A percentile compares a stretch with the other conserved stretches of the same genome.
These are phyloP conservation scores for Elasticomyces elasticus DNA, from an alignment of 495 filamentous ascomycete genomes.

Conservation along the genomic window DNA sequence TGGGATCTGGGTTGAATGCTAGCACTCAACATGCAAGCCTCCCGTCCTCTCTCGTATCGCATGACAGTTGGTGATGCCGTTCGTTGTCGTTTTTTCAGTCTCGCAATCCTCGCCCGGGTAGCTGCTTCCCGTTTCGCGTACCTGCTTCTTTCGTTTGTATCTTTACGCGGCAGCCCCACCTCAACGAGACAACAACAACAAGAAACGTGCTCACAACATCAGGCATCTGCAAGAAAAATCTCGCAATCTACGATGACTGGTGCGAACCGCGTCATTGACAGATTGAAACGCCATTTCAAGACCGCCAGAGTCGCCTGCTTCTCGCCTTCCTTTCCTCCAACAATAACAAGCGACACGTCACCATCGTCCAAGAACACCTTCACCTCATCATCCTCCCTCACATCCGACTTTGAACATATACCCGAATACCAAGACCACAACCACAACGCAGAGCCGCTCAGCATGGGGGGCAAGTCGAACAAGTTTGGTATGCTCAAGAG, in stretches of 20 bases:
- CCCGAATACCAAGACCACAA: not conserved
- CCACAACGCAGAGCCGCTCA: not conserved
- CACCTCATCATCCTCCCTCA: not conserved
- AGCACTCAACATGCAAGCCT: not conserved
- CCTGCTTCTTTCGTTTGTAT: not conserved
- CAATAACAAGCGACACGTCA: too few relatives aligned
- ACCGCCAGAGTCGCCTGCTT: not conserved
- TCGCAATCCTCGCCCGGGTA: not conserved
- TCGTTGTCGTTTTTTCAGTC: not conserved
- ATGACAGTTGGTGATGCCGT: not conserved
- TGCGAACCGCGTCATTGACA: not conserved
- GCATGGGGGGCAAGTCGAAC: constrained; percentile 21
- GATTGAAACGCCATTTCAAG: not conserved
- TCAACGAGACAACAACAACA: not conserved
- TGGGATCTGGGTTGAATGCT: not conserved
- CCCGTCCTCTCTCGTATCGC: too few relatives aligned
- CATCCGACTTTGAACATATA: not conserved
- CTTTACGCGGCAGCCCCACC: not conserved
- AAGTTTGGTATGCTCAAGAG: too few relatives aligned
- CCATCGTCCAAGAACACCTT: not conserved
- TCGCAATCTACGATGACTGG: not conserved
- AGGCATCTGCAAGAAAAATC: not conserved
- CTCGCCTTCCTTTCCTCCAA: too few relatives aligned
- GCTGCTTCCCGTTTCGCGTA: not conserved
- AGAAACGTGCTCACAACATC: not conserved